A percentile compares a stretch with the other conserved stretches of the same genome.
phyloP scores from a whole-genome alignment of 2,329 filamentous ascomycete species.

The Gnomoniopsis sp. region DNA sequence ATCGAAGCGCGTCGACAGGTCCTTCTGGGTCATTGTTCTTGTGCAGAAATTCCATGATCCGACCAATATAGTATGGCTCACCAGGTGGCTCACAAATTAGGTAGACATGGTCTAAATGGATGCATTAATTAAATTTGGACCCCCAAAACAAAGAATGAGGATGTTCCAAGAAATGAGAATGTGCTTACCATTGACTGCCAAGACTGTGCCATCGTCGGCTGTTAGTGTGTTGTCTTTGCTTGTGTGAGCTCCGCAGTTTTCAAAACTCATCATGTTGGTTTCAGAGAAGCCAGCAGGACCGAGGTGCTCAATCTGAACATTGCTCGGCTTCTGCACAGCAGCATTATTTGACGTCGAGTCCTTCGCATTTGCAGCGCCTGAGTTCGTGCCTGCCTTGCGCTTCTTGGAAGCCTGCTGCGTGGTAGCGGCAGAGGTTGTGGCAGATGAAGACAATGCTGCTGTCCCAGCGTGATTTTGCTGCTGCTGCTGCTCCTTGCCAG shows the following conservation, averaged over 20 bases:
- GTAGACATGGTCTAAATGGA: conserved; percentile 70
- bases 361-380: conserved; percentile 26
- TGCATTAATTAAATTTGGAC: conserved; percentile 2
- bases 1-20: conserved; percentile 82
- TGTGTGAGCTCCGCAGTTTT: conserved; percentile 63
- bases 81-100: conserved; percentile 95
- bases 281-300: conserved; percentile 46
- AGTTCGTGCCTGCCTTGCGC: conserved; percentile 67
- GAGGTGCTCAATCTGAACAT: conserved; percentile 23
- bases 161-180: not conserved
- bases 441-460: conserved; percentile 21
- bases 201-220: conserved; percentile 84
- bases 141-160: not conserved
- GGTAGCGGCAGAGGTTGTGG: conserved; percentile 36
- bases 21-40: conserved; percentile 68
- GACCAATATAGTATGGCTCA: conserved; percentile 94
- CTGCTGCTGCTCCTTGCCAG: conserved; percentile 24
- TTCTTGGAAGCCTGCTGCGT: conserved; percentile 65
- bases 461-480: conserved; percentile 26
- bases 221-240: conserved; percentile 70
- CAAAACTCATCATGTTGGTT: conserved; percentile 88
- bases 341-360: not conserved
- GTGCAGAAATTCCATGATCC: conserved; percentile 98
- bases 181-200: conserved; percentile 79
- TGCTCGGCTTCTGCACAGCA: conserved; percentile 19